These are phyloP conservation scores for Carex scoparia DNA, from an alignment of 176 grass and related monocot genomes.

Conservation along the genomic window DNA sequence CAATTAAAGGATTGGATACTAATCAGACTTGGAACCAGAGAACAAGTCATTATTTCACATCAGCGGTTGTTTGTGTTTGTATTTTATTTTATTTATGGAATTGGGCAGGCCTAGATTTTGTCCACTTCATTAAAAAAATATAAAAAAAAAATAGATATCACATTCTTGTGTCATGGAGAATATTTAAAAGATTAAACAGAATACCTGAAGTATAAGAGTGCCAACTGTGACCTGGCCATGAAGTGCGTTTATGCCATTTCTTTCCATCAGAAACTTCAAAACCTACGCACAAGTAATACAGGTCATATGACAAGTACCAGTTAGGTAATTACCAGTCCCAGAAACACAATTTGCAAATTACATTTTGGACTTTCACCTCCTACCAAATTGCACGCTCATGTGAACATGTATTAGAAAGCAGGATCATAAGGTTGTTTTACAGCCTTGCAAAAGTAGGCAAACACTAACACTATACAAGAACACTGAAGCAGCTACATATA, in stretches of 20 bases:
- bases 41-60: background rate
- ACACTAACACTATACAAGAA: background rate
- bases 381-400: background rate
- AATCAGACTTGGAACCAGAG: background rate
- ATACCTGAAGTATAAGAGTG: slow-evolving; percentile 91
- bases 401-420: background rate
- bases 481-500: background rate
- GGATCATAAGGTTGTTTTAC: background rate
- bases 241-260: slow-evolving; percentile 91
- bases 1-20: background rate
- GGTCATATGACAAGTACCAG: background rate
- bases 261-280: slow-evolving; percentile 98
- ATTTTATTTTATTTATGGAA: slow-evolving; percentile 4
- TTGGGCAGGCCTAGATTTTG: background rate
- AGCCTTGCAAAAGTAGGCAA: background rate
- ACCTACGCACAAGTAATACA: slow-evolving; percentile 44
- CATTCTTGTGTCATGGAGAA: background rate
- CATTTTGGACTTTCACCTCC: background rate
- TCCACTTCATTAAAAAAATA: background rate
- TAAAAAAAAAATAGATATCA: slow-evolving; percentile 10
- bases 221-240: slow-evolving; percentile 96
- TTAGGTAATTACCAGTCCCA: background rate
- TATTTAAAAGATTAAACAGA: background rate
- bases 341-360: background rate
- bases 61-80: background rate